phyloP scores from a whole-genome alignment of 805 yeast genomes.

The Cyberlindnera misumaiensis region DNA sequence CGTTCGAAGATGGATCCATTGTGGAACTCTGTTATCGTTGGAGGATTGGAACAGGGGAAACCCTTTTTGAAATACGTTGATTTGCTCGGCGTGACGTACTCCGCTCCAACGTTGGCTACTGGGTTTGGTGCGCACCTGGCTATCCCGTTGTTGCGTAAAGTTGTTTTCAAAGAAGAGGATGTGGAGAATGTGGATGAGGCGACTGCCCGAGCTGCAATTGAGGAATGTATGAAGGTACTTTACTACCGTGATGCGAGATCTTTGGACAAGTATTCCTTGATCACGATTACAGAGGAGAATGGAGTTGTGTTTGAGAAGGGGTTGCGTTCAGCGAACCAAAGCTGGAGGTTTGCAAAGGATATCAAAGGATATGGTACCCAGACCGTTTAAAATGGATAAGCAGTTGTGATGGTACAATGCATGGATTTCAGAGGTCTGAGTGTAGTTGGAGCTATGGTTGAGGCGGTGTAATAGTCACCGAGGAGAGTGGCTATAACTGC shows the following conservation, averaged over 20 bases:
- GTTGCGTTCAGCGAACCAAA: conserved; percentile 64
- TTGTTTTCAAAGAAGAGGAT: conserved; percentile 74
- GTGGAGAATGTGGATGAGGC: conserved; percentile 60
- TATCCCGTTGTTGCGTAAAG: conserved; percentile 79
- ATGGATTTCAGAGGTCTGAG: no score
- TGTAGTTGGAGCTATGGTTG: no score
- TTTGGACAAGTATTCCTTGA: conserved; percentile 74
- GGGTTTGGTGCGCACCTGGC: conserved; percentile 97
- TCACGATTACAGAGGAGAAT: conserved; percentile 59
- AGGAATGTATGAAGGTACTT: conserved; percentile 87
- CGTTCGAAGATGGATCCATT: conserved; percentile 92
- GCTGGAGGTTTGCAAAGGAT: conserved; percentile 85
- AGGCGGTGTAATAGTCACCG: no score
- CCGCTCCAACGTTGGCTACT: conserved; percentile 85
- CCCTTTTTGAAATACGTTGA: conserved; percentile 85
- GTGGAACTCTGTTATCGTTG: conserved; percentile 92
- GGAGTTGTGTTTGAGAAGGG: conserved; percentile 61
- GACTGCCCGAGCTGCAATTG: conserved; percentile 70
- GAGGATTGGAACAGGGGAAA: conserved; percentile 70
- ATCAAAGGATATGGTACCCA: conserved; percentile 88
- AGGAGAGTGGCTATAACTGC: no score
- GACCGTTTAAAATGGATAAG: conserved; percentile 26
- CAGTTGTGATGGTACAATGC: no score
- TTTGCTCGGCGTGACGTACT: conserved; percentile 83
- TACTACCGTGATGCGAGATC: conserved; percentile 97